Conservation (phyloP, 768 basidiomycete species). For the Amanita pallidorosea region DNA sequence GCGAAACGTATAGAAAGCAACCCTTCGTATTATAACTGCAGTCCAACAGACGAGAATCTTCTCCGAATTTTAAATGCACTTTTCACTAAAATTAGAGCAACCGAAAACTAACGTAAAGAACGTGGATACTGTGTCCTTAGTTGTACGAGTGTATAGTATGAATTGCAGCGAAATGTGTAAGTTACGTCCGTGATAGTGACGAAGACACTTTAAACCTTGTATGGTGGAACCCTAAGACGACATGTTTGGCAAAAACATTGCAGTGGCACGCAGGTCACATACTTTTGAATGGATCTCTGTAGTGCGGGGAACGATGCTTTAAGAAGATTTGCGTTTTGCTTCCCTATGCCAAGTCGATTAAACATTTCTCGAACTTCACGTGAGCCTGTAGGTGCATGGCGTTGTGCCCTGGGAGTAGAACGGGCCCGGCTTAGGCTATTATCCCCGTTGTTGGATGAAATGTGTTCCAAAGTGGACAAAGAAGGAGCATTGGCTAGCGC, state of each 20-base stretch:
- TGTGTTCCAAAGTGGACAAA: constrained; percentile 66
- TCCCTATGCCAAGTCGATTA: constrained; percentile 76
- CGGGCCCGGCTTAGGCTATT: constrained; percentile 37
- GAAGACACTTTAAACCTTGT: constrained; percentile 2
- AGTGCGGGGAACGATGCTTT: constrained; percentile 62
- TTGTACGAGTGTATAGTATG: neutral
- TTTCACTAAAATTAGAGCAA: neutral
- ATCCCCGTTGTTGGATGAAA: constrained; percentile 33
- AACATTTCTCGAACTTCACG: constrained; percentile 76
- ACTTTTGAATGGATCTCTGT: constrained; percentile 5
- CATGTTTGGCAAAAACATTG: neutral
- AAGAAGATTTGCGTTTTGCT: constrained; percentile 48
- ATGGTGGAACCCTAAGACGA: constrained; percentile 1
- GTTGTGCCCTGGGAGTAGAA: constrained; percentile 41
- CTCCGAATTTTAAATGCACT: constrained; percentile 57
- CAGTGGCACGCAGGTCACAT: neutral
- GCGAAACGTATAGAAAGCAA: constrained; percentile 62
- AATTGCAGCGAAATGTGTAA: neutral
- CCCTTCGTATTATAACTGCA: constrained; percentile 74
- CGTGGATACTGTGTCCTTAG: neutral
- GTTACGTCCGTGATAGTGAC: neutral
- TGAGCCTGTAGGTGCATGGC: constrained; percentile 29
- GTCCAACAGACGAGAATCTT: constrained; percentile 40
- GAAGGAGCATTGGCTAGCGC: constrained; percentile 60
- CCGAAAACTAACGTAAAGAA: constrained; percentile 3